These are phyloP conservation scores for Pyrenula aspistea DNA, from an alignment of 495 filamentous ascomycete genomes.

Conservation along the genomic window DNA sequence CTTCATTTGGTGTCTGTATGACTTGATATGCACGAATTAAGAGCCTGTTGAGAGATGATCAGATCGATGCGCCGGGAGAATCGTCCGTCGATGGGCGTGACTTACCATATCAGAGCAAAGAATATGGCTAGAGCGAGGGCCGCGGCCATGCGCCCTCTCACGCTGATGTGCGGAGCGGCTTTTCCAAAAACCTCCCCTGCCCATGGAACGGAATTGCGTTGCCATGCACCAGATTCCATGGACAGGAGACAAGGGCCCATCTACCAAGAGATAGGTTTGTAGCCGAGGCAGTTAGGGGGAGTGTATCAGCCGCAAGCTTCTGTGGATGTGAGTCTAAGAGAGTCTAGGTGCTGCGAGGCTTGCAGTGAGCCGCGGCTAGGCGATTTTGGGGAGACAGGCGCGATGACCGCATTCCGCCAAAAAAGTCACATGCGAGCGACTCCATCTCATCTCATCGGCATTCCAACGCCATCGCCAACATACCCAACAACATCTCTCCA, in stretches of 20 bases:
- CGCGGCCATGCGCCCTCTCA: slow-evolving; percentile 37
- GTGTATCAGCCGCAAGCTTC: no score
- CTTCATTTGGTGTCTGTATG: slow-evolving; percentile 76
- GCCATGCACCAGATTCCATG: slow-evolving; percentile 24
- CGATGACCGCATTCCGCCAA: not conserved
- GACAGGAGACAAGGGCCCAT: slow-evolving; percentile 2
- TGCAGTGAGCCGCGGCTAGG: not conserved
- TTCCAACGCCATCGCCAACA: not conserved
- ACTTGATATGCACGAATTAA: slow-evolving; percentile 73
- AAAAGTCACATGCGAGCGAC: not conserved
- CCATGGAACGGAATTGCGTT: slow-evolving; percentile 36
- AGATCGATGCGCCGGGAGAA: not conserved
- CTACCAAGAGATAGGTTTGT: no score
- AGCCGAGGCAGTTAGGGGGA: no score
- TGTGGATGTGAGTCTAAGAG: no score
- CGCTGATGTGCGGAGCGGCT: slow-evolving; percentile 34
- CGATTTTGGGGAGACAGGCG: not conserved
- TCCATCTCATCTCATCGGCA: not conserved
- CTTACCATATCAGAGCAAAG: slow-evolving; percentile 40
- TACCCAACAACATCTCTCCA: not conserved
- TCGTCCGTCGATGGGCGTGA: slow-evolving; percentile 1
- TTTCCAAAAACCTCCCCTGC: slow-evolving; percentile 36
- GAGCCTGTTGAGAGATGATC: slow-evolving; percentile 40
- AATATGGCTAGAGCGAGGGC: slow-evolving; percentile 37
- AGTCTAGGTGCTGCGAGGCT: no score